Base-by-base conservation (phyloP, 305 asterid genomes). In the Fraxinus xanthoxyloides region DNA sequence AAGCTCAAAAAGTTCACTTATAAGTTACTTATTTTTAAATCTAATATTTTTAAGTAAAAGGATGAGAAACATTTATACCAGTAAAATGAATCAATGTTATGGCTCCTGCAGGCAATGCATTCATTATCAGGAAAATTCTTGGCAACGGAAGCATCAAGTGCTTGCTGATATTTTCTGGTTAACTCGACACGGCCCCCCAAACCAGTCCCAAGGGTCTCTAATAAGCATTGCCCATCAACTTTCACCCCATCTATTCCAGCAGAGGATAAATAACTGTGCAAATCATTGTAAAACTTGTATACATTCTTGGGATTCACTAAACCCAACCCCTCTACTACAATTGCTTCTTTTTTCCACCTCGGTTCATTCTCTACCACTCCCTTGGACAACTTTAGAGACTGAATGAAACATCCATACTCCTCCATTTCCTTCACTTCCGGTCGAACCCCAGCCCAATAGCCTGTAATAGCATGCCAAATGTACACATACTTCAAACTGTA, bases 71-170 rank as follows among this genome's bases (percentile, higher is more conserved):
- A n/a, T n/a, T n/a, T n/a, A 35, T 84, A 89, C 91, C 91, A 87
- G 77, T 89, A 89, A 77, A 89, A 87, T 9, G 90, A 85, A 43
- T 89, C 92, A 26, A 87, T 86, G 79, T 34, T 87, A 76, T 89
- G 92, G 83, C 90, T 87, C 92, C 87, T 89, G 80, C 92, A 89
- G 65, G 92, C 90, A 75, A 89, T 86, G 88, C 87, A 81, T 3
- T 90, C 92, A 86, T 89, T 89, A 84, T 86, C 90, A 6, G 89
- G 87, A 28, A 89, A 89, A 34, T 86, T 89, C 81, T 79, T 72
- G 59, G 92, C 69, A 59, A 87, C 81, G 5, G 92, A 89, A 73
- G 92, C 89, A 87, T 89, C 92, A 61, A 89, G 92, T 75, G 90
- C 92, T 76, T 84, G 92, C 32, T 89, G 89, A 73, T 84, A 89